These are phyloP conservation scores for rapeseed (Brassica napus) DNA, from an alignment of 345 rosid species.

Conservation along the genomic window DNA sequence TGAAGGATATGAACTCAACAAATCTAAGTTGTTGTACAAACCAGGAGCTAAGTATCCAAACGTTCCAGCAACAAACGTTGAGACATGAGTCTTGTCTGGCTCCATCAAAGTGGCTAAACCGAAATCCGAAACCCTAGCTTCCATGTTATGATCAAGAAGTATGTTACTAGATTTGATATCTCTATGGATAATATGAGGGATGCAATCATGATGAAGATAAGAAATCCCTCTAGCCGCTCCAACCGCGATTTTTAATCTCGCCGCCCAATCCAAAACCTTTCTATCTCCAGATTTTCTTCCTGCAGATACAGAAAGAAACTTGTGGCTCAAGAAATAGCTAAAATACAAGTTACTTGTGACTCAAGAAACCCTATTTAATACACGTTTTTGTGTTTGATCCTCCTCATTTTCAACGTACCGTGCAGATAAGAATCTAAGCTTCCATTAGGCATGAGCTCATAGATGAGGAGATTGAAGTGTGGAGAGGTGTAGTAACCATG, in stretches of 20 bases:
- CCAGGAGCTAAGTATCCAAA: constrained; percentile 91
- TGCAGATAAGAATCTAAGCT: constrained; percentile 63
- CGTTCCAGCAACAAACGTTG: constrained; percentile 80
- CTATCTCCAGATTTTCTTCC: constrained; percentile 48
- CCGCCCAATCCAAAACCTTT: constrained; percentile 58
- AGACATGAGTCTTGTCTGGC: constrained; percentile 80
- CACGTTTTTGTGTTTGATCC: background rate
- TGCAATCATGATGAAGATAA: constrained; percentile 87
- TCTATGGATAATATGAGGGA: constrained; percentile 86
- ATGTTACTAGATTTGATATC: constrained; percentile 86
- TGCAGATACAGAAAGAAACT: constrained; percentile 31
- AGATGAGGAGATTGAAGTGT: constrained; percentile 72
- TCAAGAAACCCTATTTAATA: background rate
- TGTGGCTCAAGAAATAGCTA: background rate
- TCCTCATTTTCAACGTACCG: constrained; percentile 38
- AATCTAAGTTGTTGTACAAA: constrained; percentile 18
- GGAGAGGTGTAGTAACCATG: constrained; percentile 70
- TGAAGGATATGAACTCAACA: background rate
- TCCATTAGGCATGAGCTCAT: constrained; percentile 89
- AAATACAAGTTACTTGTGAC: background rate
- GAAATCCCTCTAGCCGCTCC: constrained; percentile 90
- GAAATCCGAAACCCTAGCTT: constrained; percentile 82
- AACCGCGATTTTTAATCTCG: constrained; percentile 66
- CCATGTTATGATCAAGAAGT: constrained; percentile 79
- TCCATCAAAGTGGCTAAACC: constrained; percentile 84